phyloP scores from a whole-genome alignment of 345 rosid species.

The Boechera retrofracta region DNA sequence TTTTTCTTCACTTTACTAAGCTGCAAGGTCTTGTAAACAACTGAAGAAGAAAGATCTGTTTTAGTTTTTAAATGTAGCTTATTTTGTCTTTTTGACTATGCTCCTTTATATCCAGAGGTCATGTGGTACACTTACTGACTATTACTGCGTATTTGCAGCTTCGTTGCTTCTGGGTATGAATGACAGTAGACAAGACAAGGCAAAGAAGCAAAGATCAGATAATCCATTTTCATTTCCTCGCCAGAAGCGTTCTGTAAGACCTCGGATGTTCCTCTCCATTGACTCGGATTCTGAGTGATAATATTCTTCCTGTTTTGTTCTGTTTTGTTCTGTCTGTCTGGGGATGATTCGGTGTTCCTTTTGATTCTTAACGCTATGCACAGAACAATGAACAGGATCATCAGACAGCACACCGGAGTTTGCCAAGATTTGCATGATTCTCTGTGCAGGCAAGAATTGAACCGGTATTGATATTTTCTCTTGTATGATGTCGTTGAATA shows the following conservation, averaged over 20 bases:
- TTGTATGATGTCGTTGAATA: constrained; percentile 18
- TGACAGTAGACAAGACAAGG: constrained; percentile 67
- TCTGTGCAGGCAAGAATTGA: constrained; percentile 35
- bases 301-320: constrained; percentile 36
- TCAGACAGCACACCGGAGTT: constrained; percentile 31
- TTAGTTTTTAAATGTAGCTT: not conserved
- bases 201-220: constrained; percentile 73
- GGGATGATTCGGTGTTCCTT: constrained; percentile 51
- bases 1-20: constrained; percentile 12
- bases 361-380: constrained; percentile 43
- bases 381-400: constrained; percentile 41
- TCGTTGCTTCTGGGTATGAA: constrained; percentile 80
- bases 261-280: constrained; percentile 73
- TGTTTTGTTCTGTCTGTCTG: constrained; percentile 25
- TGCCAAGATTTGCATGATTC: constrained; percentile 33
- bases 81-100: constrained; percentile 16
- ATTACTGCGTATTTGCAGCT: constrained; percentile 59
- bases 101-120: not conserved
- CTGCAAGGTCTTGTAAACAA: constrained; percentile 33
- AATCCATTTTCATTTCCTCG: constrained; percentile 79
- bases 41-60: constrained; percentile 25
- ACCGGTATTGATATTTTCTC: constrained; percentile 29
- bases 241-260: constrained; percentile 89
- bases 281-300: constrained; percentile 75
- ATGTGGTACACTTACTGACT: constrained; percentile 29